phyloP scores from a whole-genome alignment of 2,329 filamentous ascomycete species.

The Delphinella strobiligena region DNA sequence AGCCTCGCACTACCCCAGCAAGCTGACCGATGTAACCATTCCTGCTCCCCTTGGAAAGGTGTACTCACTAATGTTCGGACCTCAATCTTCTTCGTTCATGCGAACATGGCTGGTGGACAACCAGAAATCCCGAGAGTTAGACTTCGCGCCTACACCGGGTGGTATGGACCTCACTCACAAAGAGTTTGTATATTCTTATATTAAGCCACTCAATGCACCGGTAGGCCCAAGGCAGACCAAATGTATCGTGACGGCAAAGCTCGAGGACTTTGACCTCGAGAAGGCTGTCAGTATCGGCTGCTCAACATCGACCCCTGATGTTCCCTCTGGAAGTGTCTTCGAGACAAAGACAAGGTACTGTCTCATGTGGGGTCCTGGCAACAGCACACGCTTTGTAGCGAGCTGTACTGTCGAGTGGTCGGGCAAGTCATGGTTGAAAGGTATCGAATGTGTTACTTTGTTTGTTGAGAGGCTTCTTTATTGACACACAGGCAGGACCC shows the following conservation, averaged over 20 bases:
- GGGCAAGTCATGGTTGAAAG: conserved; percentile 95
- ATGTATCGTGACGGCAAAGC: conserved; percentile 72
- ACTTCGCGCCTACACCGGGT: conserved; percentile 70
- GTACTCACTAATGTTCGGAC: conserved; percentile 78
- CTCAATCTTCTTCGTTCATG: conserved; percentile 69
- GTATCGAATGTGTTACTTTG: conserved; percentile 35
- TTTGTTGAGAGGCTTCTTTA: conserved; percentile 2
- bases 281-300: conserved; percentile 74
- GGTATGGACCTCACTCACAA: conserved; percentile 61
- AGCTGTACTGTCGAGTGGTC: conserved; percentile 92
- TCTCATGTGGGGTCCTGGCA: conserved; percentile 80
- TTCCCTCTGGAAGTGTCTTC: conserved; percentile 88
- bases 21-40: conserved; percentile 75
- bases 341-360: conserved; percentile 89
- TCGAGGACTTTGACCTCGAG: conserved; percentile 80
- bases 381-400: conserved; percentile 72
- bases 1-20: conserved; percentile 69
- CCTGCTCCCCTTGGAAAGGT: conserved; percentile 83
- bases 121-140: conserved; percentile 80
- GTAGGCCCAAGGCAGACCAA: conserved; percentile 93
- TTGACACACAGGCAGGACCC: no score
- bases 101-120: conserved; percentile 73
- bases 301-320: conserved; percentile 82
- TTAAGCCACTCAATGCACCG: conserved; percentile 72
- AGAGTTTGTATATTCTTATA: conserved; percentile 68